phyloP scores from a whole-genome alignment of 805 yeast genomes.

The Candida sakaeoensis region DNA sequence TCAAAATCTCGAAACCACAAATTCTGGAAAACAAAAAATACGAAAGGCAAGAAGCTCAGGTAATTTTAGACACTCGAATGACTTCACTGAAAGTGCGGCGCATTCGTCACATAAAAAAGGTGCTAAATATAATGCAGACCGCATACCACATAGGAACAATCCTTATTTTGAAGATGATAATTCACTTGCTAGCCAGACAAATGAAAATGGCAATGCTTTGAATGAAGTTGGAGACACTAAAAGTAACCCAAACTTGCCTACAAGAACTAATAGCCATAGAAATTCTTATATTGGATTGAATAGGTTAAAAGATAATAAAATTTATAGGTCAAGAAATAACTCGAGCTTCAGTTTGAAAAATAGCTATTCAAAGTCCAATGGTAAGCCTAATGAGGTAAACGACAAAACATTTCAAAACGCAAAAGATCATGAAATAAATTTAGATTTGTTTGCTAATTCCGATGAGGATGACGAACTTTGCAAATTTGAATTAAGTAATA shows the following conservation, averaged over 20 bases:
- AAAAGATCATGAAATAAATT: conserved; percentile 3
- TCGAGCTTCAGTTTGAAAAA: conserved; percentile 13
- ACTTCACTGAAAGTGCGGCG: conserved; percentile 10
- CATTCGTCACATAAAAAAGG: conserved; percentile 13
- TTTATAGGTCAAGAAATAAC: conserved; percentile 17
- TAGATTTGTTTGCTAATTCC: conserved; percentile 9
- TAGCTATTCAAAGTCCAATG: not conserved
- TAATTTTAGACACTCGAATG: conserved; percentile 20
- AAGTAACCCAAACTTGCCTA: conserved; percentile 33
- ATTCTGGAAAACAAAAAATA: conserved; percentile 10
- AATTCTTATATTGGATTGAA: conserved; percentile 38
- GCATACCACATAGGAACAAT: conserved; percentile 21
- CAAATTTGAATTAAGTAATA: conserved; percentile 11
- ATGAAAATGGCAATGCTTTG: not conserved
- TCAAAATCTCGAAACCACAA: not conserved
- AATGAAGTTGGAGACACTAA: conserved; percentile 1
- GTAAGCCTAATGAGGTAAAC: not conserved
- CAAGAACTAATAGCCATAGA: conserved; percentile 22
- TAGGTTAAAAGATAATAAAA: conserved; percentile 29
- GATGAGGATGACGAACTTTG: conserved; percentile 13
- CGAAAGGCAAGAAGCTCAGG: conserved; percentile 36
- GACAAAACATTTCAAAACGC: conserved; percentile 2
- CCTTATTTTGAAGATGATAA: conserved; percentile 21
- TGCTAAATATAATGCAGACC: conserved; percentile 14
- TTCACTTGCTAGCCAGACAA: not conserved